A percentile compares a stretch with the other conserved stretches of the same genome.
Conservation (phyloP, 2,329 filamentous ascomycete species). For the Ilyonectria destructans region DNA sequence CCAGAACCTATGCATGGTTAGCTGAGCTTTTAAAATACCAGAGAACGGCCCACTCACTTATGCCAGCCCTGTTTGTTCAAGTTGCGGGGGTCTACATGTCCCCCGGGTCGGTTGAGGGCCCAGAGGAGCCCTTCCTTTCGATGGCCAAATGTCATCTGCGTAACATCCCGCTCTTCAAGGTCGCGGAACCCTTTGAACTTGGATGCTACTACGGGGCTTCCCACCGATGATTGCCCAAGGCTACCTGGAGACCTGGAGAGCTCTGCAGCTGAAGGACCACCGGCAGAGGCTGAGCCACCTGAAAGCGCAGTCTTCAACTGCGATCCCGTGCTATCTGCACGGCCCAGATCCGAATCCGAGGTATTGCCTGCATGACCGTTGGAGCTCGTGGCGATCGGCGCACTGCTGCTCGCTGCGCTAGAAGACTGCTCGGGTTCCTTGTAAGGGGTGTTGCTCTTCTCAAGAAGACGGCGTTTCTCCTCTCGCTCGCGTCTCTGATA, state of each 20-base stretch:
- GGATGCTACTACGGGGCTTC: slow-evolving; percentile 67
- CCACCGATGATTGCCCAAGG: slow-evolving; percentile 61
- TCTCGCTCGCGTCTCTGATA: slow-evolving; percentile 95
- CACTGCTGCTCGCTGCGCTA: slow-evolving; percentile 58
- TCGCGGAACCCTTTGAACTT: slow-evolving; percentile 95
- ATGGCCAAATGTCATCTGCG: slow-evolving; percentile 69
- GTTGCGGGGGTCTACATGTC: slow-evolving; percentile 94
- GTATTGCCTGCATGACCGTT: slow-evolving; percentile 66
- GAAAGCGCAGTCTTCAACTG: slow-evolving; percentile 71
- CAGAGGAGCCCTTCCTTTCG: slow-evolving; percentile 95
- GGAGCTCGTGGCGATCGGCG: slow-evolving; percentile 50
- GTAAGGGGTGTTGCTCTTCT: slow-evolving; percentile 87
- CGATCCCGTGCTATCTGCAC: slow-evolving; percentile 82
- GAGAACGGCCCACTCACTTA: slow-evolving; percentile 76
- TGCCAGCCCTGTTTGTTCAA: slow-evolving; percentile 99
- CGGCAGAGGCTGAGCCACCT: slow-evolving; percentile 58
- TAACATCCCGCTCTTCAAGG: slow-evolving; percentile 86
- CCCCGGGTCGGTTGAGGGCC: slow-evolving; percentile 93
- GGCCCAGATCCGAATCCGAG: slow-evolving; percentile 79
- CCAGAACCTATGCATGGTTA: slow-evolving; percentile 83
- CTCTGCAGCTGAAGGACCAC: slow-evolving; percentile 56
- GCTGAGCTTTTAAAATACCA: slow-evolving; percentile 5
- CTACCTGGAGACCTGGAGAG: slow-evolving; percentile 73
- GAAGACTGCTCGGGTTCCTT: slow-evolving; percentile 77
- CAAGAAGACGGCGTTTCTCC: slow-evolving; percentile 90